phyloP scores from a whole-genome alignment of 108 stramenopile genomes.

The Epithemia pelagica region DNA sequence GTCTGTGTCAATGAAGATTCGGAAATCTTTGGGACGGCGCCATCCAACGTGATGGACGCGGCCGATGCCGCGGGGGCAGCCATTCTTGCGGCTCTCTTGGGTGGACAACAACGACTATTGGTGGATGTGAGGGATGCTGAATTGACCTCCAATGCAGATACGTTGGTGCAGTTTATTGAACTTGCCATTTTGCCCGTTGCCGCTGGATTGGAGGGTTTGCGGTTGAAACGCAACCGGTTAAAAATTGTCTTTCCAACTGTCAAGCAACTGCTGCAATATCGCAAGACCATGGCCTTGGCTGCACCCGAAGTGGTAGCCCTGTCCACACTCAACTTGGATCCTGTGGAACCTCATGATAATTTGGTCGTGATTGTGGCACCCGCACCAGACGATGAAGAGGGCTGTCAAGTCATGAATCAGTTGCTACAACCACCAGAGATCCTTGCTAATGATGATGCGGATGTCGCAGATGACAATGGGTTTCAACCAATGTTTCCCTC shows the following conservation, averaged over 20 bases:
- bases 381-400: slow-evolving; percentile 71
- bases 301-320: slow-evolving; percentile 81
- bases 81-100: slow-evolving; percentile 71
- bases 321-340: slow-evolving; percentile 80
- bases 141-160: slow-evolving; percentile 60
- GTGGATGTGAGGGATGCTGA: slow-evolving; percentile 90
- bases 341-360: slow-evolving; percentile 72
- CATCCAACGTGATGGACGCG: slow-evolving; percentile 79
- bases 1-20: slow-evolving; percentile 52
- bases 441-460: slow-evolving; percentile 2
- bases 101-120: slow-evolving; percentile 83
- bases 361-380: slow-evolving; percentile 82
- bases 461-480: neutral
- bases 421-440: slow-evolving; percentile 44
- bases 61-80: slow-evolving; percentile 83
- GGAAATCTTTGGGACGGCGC: slow-evolving; percentile 83
- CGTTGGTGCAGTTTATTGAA: slow-evolving; percentile 82
- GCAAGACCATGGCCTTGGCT: slow-evolving; percentile 75
- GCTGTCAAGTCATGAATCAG: slow-evolving; percentile 57
- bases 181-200: slow-evolving; percentile 78
- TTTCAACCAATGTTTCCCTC: slow-evolving; percentile 24
- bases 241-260: slow-evolving; percentile 89
- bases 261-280: slow-evolving; percentile 70
- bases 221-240: slow-evolving; percentile 59
- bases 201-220: slow-evolving; percentile 78